Conservation (phyloP, 208 protist genomes). For the Wallacemonas sp. region DNA sequence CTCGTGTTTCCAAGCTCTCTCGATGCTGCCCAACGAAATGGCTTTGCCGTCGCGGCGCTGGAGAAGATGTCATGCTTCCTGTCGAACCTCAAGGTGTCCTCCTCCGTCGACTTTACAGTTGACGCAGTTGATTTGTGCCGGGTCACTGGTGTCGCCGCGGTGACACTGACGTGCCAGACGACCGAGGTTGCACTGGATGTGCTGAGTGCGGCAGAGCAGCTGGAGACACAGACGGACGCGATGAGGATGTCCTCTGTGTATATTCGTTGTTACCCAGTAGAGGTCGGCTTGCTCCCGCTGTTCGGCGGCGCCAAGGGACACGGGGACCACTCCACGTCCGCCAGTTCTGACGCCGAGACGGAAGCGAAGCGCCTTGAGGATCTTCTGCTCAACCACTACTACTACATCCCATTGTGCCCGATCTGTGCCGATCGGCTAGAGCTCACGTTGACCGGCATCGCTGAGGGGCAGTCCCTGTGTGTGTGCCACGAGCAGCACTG, state of each 20-base stretch:
- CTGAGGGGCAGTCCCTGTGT: slow-evolving; percentile 38
- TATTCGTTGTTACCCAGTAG: slow-evolving; percentile 33
- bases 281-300: slow-evolving; percentile 6
- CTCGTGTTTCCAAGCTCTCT: slow-evolving; percentile 54
- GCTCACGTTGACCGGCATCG: slow-evolving; percentile 56
- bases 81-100: slow-evolving; percentile 2
- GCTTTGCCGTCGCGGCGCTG: slow-evolving; percentile 27
- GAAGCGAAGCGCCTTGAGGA: neutral
- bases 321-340: too few relatives aligned
- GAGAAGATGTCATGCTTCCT: slow-evolving; percentile 35
- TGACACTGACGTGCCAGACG: slow-evolving; percentile 43
- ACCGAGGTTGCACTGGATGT: slow-evolving; percentile 49
- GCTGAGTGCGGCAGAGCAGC: slow-evolving; percentile 35
- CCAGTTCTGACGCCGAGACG: neutral
- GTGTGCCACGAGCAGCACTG: slow-evolving; percentile 32
- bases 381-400: slow-evolving; percentile 35
- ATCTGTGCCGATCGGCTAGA: slow-evolving; percentile 80
- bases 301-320: neutral
- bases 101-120: slow-evolving; percentile 23
- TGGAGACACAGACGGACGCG: slow-evolving; percentile 19
- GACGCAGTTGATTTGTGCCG: slow-evolving; percentile 54
- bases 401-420: slow-evolving; percentile 76
- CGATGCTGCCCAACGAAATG: neutral
- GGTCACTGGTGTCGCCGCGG: slow-evolving; percentile 38
- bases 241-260: slow-evolving; percentile 38